Percentiles rank a stretch among this genome's conserved stretches.
Evolutionary conservation across 164 flowering plant species (phyloP).

Genomic region (Hamamelis virginiana): DNA sequence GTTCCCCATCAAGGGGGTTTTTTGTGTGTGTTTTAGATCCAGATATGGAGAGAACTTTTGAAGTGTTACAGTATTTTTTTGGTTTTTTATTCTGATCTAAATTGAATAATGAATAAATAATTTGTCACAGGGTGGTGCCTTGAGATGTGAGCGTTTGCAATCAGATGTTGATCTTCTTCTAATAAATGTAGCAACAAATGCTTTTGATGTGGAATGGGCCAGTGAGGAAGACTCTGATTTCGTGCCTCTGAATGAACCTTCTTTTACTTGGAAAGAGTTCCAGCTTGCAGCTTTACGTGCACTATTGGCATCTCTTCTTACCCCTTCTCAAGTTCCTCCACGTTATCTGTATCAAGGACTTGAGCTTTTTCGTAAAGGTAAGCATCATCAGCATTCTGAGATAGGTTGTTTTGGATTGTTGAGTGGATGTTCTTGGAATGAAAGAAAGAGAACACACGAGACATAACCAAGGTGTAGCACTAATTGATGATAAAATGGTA

Average conservation of each 20-base stretch:
- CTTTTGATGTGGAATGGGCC: conserved; percentile 5
- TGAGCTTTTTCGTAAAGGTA: conserved; percentile 11
- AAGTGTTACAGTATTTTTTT: background rate
- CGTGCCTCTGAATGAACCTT: no score
- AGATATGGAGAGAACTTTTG: no score
- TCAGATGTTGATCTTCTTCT: conserved; percentile 3
- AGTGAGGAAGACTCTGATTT: background rate
- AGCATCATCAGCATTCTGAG: background rate
- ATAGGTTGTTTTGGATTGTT: no score
- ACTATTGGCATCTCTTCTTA: conserved; percentile 7
- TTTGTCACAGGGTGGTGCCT: background rate
- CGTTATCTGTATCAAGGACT: background rate
- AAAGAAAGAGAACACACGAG: background rate
- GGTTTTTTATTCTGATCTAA: background rate
- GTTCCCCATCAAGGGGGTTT: no score
- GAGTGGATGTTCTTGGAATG: background rate
- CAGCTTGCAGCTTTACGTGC: conserved; percentile 10
- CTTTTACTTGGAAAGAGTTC: background rate
- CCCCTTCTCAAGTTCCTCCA: background rate
- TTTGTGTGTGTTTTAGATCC: no score
- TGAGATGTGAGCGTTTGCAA: conserved; percentile 1
- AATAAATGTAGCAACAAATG: conserved; percentile 8
- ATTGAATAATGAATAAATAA: background rate
- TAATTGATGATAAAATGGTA: background rate
- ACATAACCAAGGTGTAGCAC: background rate